These are phyloP conservation scores for Aureobasidium sp. DNA, from an alignment of 2,329 filamentous ascomycete genomes.

Conservation along the genomic window DNA sequence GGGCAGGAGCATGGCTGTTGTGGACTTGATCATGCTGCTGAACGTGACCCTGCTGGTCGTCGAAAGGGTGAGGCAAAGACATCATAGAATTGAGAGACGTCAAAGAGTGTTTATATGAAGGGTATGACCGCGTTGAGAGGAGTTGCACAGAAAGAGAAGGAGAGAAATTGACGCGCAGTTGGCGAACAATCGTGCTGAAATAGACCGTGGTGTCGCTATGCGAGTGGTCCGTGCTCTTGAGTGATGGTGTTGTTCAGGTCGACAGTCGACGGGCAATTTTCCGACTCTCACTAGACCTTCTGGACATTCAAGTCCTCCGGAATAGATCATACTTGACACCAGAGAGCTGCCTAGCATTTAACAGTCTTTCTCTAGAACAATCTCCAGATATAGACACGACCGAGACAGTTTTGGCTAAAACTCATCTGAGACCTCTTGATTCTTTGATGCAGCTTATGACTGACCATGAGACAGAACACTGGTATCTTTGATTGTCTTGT, in stretches of 20 bases:
- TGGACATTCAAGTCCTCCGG: background rate
- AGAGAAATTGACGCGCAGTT: background rate
- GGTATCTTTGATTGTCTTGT: background rate
- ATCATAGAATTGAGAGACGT: background rate
- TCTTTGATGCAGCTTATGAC: background rate
- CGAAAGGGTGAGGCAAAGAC: background rate
- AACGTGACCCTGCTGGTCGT: background rate
- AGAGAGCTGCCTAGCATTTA: no score
- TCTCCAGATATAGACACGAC: no score
- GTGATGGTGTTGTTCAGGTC: background rate
- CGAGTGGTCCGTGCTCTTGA: background rate
- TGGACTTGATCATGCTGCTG: background rate
- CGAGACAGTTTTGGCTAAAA: background rate
- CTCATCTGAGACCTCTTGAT: background rate
- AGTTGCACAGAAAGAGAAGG: background rate
- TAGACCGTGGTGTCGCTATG: background rate
- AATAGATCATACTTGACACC: no score
- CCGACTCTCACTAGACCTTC: background rate
- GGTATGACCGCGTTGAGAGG: background rate
- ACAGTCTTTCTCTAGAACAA: no score
- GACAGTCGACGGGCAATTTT: background rate
- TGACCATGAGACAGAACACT: background rate
- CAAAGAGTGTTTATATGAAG: no score
- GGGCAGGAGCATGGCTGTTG: background rate
- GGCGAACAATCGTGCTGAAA: no score